Conservation (phyloP, 2,329 filamentous ascomycete genomes). For the Stachybotrys chlorohalonatus region DNA sequence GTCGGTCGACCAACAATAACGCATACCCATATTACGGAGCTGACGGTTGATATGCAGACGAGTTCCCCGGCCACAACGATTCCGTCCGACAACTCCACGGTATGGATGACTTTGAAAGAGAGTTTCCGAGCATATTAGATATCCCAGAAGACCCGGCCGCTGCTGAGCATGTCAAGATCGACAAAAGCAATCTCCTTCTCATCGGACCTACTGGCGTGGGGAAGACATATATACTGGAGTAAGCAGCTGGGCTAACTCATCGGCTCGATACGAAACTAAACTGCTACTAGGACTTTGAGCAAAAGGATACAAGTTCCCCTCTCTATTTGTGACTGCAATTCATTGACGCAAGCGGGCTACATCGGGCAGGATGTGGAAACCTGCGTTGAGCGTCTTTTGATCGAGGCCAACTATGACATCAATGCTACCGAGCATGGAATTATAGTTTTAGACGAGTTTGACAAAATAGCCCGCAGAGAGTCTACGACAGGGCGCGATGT, state of each 20-base stretch:
- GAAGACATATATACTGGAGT: conserved; percentile 87
- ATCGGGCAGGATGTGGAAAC: conserved; percentile 97
- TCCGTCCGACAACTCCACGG: conserved; percentile 33
- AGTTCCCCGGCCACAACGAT: conserved; percentile 44
- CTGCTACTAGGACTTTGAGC: conserved; percentile 64
- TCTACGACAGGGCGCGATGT: conserved; percentile 88
- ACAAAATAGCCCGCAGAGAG: conserved; percentile 89
- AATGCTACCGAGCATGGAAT: conserved; percentile 82
- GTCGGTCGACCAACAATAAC: conserved; percentile 33
- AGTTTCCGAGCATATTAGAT: conserved; percentile 34
- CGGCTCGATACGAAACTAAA: conserved; percentile 8
- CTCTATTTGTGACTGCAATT: conserved; percentile 90
- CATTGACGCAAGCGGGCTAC: conserved; percentile 92
- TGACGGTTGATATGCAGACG: conserved; percentile 37
- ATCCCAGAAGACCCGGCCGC: conserved; percentile 35
- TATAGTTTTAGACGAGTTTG: conserved; percentile 91
- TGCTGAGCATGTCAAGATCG: conserved; percentile 58
- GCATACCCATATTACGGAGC: conserved; percentile 2
- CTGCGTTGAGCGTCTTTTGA: conserved; percentile 82
- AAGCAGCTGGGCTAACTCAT: conserved; percentile 12
- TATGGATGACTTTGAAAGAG: conserved; percentile 16
- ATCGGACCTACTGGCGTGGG: conserved; percentile 91
- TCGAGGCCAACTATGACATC: conserved; percentile 84
- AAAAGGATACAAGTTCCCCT: conserved; percentile 92
- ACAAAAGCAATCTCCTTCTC: conserved; percentile 90